phyloP scores from a whole-genome alignment of 2,329 filamentous ascomycete genomes.

The Verticillium isaacii region DNA sequence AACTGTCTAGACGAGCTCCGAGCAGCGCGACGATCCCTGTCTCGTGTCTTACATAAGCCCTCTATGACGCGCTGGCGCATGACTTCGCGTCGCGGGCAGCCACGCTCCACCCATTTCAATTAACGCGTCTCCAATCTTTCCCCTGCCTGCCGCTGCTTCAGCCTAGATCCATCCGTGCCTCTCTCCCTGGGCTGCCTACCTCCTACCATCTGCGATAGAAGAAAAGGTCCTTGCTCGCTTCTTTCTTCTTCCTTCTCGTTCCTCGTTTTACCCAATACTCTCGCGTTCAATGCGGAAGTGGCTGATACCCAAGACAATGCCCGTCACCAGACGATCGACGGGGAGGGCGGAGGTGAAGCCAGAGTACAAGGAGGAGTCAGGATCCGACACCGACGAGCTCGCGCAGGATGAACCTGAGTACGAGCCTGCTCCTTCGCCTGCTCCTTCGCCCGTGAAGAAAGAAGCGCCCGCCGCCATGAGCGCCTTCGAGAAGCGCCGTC shows the following conservation, averaged over 20 bases:
- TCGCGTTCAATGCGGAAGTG: slow-evolving; percentile 1
- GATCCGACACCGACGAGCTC: not conserved
- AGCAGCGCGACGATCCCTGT: not conserved
- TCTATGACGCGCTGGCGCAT: slow-evolving; percentile 3
- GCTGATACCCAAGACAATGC: not conserved
- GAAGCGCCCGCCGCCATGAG: slow-evolving; percentile 49
- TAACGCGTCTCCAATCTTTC: slow-evolving; percentile 3
- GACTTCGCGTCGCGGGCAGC: slow-evolving; percentile 5
- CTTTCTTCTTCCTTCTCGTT: not conserved
- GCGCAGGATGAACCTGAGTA: not conserved
- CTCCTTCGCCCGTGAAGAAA: not conserved
- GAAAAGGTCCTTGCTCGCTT: not conserved
- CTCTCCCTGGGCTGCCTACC: not conserved
- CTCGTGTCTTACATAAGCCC: not conserved
- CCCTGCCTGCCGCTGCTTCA: too few relatives aligned
- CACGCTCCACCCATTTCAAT: not conserved
- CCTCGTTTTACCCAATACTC: not conserved
- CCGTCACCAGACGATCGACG: not conserved
- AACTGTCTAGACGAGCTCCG: not conserved
- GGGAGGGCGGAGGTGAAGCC: not conserved
- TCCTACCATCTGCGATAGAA: not conserved
- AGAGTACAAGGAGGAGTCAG: not conserved
- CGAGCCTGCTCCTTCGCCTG: not conserved
- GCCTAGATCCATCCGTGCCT: too few relatives aligned
- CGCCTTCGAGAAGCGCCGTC: slow-evolving; percentile 79